phyloP scores from a whole-genome alignment of 768 basidiomycete genomes.

The Calocera viscosa region DNA sequence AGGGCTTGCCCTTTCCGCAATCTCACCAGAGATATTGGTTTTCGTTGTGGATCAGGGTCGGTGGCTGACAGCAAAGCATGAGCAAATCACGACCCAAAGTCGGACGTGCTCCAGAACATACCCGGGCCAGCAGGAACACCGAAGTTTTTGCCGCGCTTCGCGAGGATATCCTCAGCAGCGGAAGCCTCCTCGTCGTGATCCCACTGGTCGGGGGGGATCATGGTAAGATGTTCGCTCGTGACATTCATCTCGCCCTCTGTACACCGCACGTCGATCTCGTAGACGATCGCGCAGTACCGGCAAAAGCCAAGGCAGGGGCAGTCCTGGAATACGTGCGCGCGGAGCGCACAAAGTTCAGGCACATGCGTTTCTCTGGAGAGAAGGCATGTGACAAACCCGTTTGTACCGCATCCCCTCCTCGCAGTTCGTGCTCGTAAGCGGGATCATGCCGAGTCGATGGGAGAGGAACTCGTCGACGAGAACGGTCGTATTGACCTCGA shows the following conservation, averaged over 20 bases:
- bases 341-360: neutral
- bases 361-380: constrained; percentile 8
- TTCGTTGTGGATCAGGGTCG: constrained; percentile 69
- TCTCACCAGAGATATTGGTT: constrained; percentile 12
- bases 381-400: constrained; percentile 36
- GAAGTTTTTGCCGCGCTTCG: constrained; percentile 61
- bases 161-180: constrained; percentile 51
- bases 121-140: constrained; percentile 79
- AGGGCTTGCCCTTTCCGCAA: constrained; percentile 91
- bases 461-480: constrained; percentile 96
- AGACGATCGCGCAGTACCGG: constrained; percentile 68
- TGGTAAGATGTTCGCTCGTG: constrained; percentile 62
- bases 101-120: constrained; percentile 27
- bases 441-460: constrained; percentile 89
- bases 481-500: constrained; percentile 80
- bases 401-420: constrained; percentile 77
- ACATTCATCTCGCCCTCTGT: constrained; percentile 60
- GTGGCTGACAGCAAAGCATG: constrained; percentile 28
- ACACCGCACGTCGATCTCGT: constrained; percentile 68
- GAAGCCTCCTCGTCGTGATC: constrained; percentile 33
- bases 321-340: constrained; percentile 42
- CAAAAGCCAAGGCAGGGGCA: constrained; percentile 81
- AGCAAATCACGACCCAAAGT: neutral
- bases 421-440: constrained; percentile 74
- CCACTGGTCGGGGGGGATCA: constrained; percentile 20